These are phyloP conservation scores for Hypomontagnella submonticulosa DNA, from an alignment of 495 filamentous ascomycete genomes.

Conservation along the genomic window DNA sequence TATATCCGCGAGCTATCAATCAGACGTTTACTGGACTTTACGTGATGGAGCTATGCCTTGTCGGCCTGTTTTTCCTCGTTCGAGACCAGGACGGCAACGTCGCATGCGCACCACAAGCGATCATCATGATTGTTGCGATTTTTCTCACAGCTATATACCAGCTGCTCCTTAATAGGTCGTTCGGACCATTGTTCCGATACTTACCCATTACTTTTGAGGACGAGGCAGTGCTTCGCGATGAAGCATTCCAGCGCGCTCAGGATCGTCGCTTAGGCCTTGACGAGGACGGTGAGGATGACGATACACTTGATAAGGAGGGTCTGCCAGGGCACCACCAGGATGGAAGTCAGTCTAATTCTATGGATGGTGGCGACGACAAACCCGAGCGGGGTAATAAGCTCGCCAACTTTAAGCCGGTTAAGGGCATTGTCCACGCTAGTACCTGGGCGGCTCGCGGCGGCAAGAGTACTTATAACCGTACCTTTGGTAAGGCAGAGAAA, in stretches of 20 bases:
- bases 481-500: constrained; percentile 55
- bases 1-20: constrained; percentile 94
- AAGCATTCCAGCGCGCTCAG: constrained; percentile 85
- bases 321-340: constrained; percentile 46
- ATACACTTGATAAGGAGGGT: constrained; percentile 43
- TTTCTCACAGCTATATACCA: constrained; percentile 84
- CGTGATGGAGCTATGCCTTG: constrained; percentile 90
- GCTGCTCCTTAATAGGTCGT: constrained; percentile 82
- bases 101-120: constrained; percentile 81
- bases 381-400: constrained; percentile 36
- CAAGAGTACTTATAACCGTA: constrained; percentile 53
- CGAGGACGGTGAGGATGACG: constrained; percentile 63
- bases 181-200: constrained; percentile 86
- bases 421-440: constrained; percentile 58
- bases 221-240: constrained; percentile 87
- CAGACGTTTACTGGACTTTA: constrained; percentile 96
- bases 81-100: constrained; percentile 67
- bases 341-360: constrained; percentile 28
- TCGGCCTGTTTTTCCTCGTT: constrained; percentile 92
- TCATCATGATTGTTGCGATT: constrained; percentile 84
- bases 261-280: constrained; percentile 66
- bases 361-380: constrained; percentile 30
- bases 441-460: constrained; percentile 60
- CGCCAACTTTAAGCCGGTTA: constrained; percentile 55
- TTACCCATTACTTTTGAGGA: constrained; percentile 96